These are phyloP conservation scores for Umbilicus rupestris DNA, from an alignment of 164 flowering plant species.

Conservation along the genomic window DNA sequence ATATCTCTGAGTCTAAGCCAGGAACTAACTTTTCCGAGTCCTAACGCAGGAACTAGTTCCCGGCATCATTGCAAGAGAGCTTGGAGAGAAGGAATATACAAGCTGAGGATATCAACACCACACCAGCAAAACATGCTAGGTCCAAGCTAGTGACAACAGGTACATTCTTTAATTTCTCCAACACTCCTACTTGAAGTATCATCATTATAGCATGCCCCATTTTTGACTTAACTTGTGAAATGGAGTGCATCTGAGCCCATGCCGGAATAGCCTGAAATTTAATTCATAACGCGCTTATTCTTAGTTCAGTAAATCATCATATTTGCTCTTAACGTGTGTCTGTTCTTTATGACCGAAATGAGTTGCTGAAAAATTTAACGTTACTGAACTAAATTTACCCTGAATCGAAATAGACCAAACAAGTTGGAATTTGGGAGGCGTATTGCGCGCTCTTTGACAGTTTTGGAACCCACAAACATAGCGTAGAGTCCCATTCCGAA, in stretches of 20 bases:
- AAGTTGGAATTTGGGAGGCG: slow-evolving; percentile 36
- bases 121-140: slow-evolving; percentile 74
- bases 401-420: slow-evolving; percentile 42
- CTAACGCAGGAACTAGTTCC: not conserved
- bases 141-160: slow-evolving; percentile 53
- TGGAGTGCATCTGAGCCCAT: slow-evolving; percentile 44
- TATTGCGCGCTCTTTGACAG: slow-evolving; percentile 17
- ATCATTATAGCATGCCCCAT: slow-evolving; percentile 71
- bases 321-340: not conserved
- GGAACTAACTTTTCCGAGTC: not conserved
- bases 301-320: not conserved
- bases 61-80: slow-evolving; percentile 21
- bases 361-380: no score
- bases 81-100: slow-evolving; percentile 57
- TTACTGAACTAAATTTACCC: slow-evolving; percentile 24
- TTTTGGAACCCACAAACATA: slow-evolving; percentile 49
- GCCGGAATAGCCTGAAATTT: slow-evolving; percentile 46
- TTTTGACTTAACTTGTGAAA: slow-evolving; percentile 52
- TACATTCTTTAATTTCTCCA: slow-evolving; percentile 62
- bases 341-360: no score
- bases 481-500: slow-evolving; percentile 57
- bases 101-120: slow-evolving; percentile 53
- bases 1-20: no score
- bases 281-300: not conserved
- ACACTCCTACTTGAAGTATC: slow-evolving; percentile 75